A percentile compares a stretch with the other conserved stretches of the same genome.
Conservation (phyloP, 305 asterid genomes). For the Fraxinus latifolia region DNA sequence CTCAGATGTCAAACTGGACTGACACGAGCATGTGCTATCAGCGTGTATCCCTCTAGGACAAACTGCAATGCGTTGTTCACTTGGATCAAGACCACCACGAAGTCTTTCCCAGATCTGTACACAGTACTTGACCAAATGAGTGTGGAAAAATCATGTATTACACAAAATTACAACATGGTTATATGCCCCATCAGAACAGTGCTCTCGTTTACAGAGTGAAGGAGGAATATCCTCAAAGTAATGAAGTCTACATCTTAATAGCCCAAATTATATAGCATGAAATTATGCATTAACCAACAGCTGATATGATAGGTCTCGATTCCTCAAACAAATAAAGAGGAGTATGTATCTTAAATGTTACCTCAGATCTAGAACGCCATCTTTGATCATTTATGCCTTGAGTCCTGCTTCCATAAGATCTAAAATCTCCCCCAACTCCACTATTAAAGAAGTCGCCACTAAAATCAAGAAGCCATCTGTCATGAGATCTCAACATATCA, state of each 20-base stretch:
- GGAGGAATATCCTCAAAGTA: not conserved
- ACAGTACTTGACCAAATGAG: constrained; percentile 20
- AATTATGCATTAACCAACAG: not conserved
- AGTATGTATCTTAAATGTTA: constrained; percentile 19
- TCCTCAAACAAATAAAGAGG: not conserved
- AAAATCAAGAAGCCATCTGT: constrained; percentile 62
- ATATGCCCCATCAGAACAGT: constrained; percentile 5
- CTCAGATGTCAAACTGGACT: constrained; percentile 54
- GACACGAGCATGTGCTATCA: constrained; percentile 73
- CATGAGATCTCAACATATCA: constrained; percentile 49
- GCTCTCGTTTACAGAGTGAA: not conserved
- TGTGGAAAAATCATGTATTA: not conserved
- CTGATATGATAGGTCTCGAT: not conserved
- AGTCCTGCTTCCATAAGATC: constrained; percentile 42
- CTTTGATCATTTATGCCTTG: constrained; percentile 46
- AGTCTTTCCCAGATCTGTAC: constrained; percentile 71
- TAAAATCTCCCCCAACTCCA: constrained; percentile 52
- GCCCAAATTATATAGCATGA: not conserved
- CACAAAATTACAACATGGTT: constrained; percentile 10
- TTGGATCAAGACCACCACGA: constrained; percentile 47
- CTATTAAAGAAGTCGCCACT: constrained; percentile 49
- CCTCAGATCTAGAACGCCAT: constrained; percentile 77
- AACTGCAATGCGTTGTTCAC: constrained; percentile 39
- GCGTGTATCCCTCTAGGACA: constrained; percentile 80
- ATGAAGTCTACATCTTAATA: not conserved